phyloP scores from a whole-genome alignment of 179 eudicot species.

The Actinidia polygama region DNA sequence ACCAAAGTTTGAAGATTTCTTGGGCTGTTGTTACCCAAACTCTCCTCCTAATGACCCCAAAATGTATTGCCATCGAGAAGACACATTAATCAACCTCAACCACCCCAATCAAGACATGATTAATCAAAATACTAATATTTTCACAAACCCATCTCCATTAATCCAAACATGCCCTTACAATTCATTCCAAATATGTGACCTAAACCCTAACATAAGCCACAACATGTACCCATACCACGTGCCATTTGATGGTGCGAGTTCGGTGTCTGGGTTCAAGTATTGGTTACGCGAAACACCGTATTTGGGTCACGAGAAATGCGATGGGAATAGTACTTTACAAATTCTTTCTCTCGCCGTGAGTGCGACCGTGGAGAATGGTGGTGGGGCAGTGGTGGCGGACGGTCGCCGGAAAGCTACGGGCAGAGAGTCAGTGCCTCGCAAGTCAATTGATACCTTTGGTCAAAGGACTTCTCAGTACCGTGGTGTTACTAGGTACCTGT shows the following conservation, averaged over 20 bases:
- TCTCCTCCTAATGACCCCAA: conserved; percentile 27
- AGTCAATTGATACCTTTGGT: conserved; percentile 84
- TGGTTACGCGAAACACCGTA: conserved; percentile 47
- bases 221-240: conserved; percentile 15
- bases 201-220: neutral
- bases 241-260: conserved; percentile 41
- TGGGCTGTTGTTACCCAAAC: conserved; percentile 54
- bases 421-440: conserved; percentile 65
- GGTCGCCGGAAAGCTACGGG: conserved; percentile 16
- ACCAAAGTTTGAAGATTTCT: conserved; percentile 75
- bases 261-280: conserved; percentile 49
- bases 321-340: conserved; percentile 13
- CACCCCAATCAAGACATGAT: neutral
- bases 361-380: neutral
- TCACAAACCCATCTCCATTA: conserved; percentile 1
- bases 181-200: neutral
- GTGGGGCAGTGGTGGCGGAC: conserved; percentile 15
- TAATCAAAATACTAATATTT: neutral
- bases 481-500: conserved; percentile 75
- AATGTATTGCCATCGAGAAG: conserved; percentile 10
- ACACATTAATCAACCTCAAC: conserved; percentile 27
- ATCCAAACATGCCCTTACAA: conserved; percentile 19
- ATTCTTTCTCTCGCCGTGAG: conserved; percentile 30
- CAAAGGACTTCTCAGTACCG: conserved; percentile 97
- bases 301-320: conserved; percentile 1